These are phyloP conservation scores for Candida loeiensis DNA, from an alignment of 805 yeast genomes.

Conservation along the genomic window DNA sequence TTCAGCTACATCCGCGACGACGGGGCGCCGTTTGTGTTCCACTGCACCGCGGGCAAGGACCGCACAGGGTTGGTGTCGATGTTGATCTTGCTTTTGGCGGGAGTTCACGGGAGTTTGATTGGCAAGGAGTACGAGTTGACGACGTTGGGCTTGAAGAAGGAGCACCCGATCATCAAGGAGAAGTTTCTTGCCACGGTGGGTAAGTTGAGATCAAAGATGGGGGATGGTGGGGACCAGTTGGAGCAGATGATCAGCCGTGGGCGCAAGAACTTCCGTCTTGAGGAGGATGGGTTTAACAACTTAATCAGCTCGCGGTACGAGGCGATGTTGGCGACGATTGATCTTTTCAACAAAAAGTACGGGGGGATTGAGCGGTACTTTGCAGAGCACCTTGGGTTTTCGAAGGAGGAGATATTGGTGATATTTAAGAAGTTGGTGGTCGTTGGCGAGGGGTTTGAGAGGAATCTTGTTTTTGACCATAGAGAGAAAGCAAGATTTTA, in stretches of 20 bases:
- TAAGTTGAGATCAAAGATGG: constrained; percentile 27
- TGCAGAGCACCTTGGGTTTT: constrained; percentile 36
- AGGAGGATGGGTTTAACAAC: constrained; percentile 54
- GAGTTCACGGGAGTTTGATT: constrained; percentile 62
- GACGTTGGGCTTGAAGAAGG: constrained; percentile 56
- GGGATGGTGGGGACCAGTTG: constrained; percentile 19
- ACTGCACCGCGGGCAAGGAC: constrained; percentile 87
- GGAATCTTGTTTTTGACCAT: constrained; percentile 8
- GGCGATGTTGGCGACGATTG: constrained; percentile 64
- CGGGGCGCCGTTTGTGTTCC: constrained; percentile 52
- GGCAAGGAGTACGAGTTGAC: constrained; percentile 79
- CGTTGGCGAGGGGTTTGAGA: constrained; percentile 12
- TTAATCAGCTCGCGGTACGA: constrained; percentile 63
- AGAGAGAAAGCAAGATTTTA: constrained; percentile 8
- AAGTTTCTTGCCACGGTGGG: constrained; percentile 32
- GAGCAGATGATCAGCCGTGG: constrained; percentile 29
- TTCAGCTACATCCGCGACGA: constrained; percentile 55
- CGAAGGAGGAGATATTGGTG: background rate
- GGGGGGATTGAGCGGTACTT: constrained; percentile 54
- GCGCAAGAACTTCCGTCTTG: constrained; percentile 39
- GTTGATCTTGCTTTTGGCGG: constrained; percentile 58
- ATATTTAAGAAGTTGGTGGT: constrained; percentile 23
- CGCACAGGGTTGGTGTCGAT: constrained; percentile 75
- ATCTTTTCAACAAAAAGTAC: constrained; percentile 46
- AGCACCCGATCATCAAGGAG: constrained; percentile 35